phyloP scores from a whole-genome alignment of 139 green algal species.

The Micractinium sp. region DNA sequence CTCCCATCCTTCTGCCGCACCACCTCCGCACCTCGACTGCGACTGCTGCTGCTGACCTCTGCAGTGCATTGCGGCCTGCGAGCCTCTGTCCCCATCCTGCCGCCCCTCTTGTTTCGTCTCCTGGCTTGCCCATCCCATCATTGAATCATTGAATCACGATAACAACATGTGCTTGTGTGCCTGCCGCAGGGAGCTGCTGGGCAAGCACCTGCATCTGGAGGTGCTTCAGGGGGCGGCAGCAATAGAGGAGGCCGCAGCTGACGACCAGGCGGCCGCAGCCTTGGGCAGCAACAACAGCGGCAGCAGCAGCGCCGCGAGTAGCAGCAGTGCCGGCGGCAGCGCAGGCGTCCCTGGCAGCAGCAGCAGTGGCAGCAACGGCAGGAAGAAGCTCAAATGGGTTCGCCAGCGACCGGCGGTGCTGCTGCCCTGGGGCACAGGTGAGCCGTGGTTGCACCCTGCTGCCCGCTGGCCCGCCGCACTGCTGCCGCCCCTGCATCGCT shows the following conservation, averaged over 20 bases:
- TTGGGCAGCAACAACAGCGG: not conserved
- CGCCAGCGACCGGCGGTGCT: conserved; percentile 20
- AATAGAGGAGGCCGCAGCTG: conserved; percentile 26
- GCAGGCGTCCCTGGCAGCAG: not conserved
- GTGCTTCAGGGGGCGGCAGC: conserved; percentile 13
- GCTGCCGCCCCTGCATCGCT: too few relatives aligned
- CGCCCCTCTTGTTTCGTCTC: too few relatives aligned
- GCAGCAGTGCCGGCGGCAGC: not conserved
- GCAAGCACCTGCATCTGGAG: conserved; percentile 19
- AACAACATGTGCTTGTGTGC: too few relatives aligned
- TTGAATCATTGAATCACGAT: too few relatives aligned
- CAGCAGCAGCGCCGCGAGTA: not conserved
- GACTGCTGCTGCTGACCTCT: too few relatives aligned
- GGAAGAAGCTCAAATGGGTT: conserved; percentile 9
- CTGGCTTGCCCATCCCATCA: too few relatives aligned
- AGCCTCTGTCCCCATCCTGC: not conserved
- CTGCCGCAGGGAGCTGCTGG: conserved; percentile 29
- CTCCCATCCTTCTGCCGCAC: too few relatives aligned
- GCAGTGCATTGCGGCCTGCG: too few relatives aligned
- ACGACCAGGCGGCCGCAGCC: not conserved
- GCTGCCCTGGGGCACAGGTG: conserved; percentile 25
- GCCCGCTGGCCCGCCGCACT: too few relatives aligned
- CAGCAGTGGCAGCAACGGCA: not conserved
- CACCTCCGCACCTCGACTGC: not conserved
- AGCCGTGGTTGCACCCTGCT: not conserved